Evolutionary conservation across 1,139 yeast genomes (phyloP).

Genomic region (Saccharomyces hybrid): DNA sequence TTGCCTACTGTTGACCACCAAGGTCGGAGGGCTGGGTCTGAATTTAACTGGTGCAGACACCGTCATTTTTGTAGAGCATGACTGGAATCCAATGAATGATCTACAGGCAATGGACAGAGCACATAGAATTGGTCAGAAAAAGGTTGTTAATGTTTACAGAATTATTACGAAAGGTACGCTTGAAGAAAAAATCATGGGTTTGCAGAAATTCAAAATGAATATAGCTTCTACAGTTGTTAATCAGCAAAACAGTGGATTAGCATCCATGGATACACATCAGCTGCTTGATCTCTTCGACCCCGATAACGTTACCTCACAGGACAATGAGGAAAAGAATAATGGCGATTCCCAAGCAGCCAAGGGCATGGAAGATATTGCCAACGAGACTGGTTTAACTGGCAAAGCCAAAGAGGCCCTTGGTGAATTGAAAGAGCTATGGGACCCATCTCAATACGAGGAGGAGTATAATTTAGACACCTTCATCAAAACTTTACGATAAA

Average conservation of each 20-base stretch:
- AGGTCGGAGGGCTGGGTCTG: slow-evolving; percentile 96
- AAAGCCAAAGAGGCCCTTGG: slow-evolving; percentile 47
- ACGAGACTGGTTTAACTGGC: slow-evolving; percentile 36
- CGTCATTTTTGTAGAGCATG: slow-evolving; percentile 96
- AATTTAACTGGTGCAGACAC: slow-evolving; percentile 98
- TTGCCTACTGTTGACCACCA: slow-evolving; percentile 82
- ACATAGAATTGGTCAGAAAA: slow-evolving; percentile 94
- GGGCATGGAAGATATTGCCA: slow-evolving; percentile 33
- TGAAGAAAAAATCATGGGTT: slow-evolving; percentile 97
- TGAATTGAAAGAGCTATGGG: slow-evolving; percentile 94
- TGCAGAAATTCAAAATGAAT: slow-evolving; percentile 94
- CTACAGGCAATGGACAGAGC: slow-evolving; percentile 99
- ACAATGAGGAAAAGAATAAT: slow-evolving; percentile 23
- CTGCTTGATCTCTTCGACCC: slow-evolving; percentile 77
- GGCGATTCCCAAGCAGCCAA: slow-evolving; percentile 25
- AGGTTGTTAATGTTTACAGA: slow-evolving; percentile 91
- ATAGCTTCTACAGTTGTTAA: slow-evolving; percentile 94
- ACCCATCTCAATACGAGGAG: slow-evolving; percentile 90
- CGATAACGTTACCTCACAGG: slow-evolving; percentile 39
- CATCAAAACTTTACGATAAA: slow-evolving; percentile 59
- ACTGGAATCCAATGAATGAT: slow-evolving; percentile 99
- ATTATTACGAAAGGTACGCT: slow-evolving; percentile 86
- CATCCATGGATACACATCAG: slow-evolving; percentile 96
- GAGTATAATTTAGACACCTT: slow-evolving; percentile 91
- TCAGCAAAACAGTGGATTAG: slow-evolving; percentile 90